Conservation (phyloP, 179 eudicot genomes). For the Drosera spatulata region DNA sequence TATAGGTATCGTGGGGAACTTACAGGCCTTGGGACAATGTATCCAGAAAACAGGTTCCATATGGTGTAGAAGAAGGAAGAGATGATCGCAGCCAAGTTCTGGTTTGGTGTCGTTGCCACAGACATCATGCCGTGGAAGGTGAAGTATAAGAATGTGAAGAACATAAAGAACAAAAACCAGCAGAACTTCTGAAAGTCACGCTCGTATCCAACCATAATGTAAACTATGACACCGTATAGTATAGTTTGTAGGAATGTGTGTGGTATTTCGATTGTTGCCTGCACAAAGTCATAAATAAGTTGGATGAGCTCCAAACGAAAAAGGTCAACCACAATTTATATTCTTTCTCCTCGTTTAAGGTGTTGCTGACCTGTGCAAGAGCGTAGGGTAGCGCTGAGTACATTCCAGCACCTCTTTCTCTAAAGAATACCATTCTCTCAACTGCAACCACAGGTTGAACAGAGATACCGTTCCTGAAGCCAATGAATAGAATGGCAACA, state of each 20-base stretch:
- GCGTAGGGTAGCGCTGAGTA: constrained; percentile 76
- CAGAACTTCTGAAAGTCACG: constrained; percentile 59
- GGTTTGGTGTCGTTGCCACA: constrained; percentile 64
- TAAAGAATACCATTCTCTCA: constrained; percentile 63
- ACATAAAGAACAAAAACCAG: constrained; percentile 66
- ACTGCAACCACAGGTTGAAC: constrained; percentile 67
- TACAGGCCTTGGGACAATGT: constrained; percentile 47
- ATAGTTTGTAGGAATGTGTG: constrained; percentile 39
- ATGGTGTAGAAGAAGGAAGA: constrained; percentile 31
- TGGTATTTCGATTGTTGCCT: constrained; percentile 61
- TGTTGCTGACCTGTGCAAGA: constrained; percentile 41
- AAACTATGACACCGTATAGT: constrained; percentile 46
- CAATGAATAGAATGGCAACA: constrained; percentile 54
- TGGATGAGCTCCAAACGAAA: neutral
- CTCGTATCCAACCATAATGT: constrained; percentile 63
- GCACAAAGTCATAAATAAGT: neutral
- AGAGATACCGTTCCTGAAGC: constrained; percentile 42
- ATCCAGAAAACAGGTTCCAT: constrained; percentile 77
- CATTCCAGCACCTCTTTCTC: constrained; percentile 89
- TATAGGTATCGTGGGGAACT: constrained; percentile 8
- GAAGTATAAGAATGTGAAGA: constrained; percentile 59
- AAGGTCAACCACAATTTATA: neutral
- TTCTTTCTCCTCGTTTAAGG: neutral
- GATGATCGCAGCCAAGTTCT: constrained; percentile 40
- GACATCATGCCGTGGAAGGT: constrained; percentile 81